Percentiles rank a stretch among this genome's conserved stretches.
Conservation (phyloP, 1,284 basidiomycete species). For the Marasmius oreades region DNA sequence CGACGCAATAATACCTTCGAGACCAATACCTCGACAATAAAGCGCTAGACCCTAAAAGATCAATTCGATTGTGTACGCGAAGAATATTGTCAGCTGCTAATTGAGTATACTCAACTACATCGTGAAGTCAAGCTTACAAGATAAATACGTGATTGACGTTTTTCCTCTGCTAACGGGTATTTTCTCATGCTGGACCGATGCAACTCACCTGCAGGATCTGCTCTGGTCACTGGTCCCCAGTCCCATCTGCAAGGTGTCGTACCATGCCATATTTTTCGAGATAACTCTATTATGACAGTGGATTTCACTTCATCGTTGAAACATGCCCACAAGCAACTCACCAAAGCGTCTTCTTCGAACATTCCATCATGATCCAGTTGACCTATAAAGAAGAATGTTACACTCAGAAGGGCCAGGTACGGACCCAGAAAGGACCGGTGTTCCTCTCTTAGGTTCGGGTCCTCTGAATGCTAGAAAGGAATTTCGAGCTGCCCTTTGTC, state of each 20-base stretch:
- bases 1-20: background rate
- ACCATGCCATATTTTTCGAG: conserved; percentile 13
- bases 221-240: conserved; percentile 10
- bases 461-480: conserved; percentile 57
- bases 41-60: background rate
- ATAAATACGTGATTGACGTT: no score
- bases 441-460: conserved; percentile 43
- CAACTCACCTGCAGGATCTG: conserved; percentile 14
- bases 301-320: background rate
- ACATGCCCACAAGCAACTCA: conserved; percentile 26
- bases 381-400: conserved; percentile 74
- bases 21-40: background rate
- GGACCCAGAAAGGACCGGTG: conserved; percentile 82
- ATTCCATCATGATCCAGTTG: conserved; percentile 79
- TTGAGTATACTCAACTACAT: background rate
- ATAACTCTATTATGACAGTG: conserved; percentile 42
- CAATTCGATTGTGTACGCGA: background rate
- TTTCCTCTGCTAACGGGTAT: conserved; percentile 3
- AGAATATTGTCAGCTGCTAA: background rate
- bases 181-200: conserved; percentile 19
- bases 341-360: conserved; percentile 67
- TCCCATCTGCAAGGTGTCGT: conserved; percentile 15
- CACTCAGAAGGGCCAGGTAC: conserved; percentile 73
- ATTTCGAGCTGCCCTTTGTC: background rate
- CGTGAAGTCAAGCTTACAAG: no score